A percentile compares a stretch with the other conserved stretches of the same genome.
These are phyloP conservation scores for Camellia granthamiana DNA, from an alignment of 148 eudicot species.

Conservation along the genomic window DNA sequence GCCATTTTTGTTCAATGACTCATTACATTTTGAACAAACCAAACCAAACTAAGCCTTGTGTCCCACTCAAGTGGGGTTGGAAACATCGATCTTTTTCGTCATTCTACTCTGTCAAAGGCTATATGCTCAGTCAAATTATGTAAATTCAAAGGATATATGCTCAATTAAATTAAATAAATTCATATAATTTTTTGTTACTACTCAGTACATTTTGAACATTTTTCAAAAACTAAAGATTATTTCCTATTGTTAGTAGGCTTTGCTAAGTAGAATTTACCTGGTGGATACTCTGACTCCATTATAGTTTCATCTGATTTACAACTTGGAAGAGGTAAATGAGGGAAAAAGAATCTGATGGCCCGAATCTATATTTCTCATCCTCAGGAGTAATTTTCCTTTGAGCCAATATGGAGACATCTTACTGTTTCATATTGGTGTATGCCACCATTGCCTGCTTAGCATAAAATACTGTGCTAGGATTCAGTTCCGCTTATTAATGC, in stretches of 20 bases:
- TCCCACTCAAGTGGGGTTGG: no score
- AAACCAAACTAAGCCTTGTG: no score
- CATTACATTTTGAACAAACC: no score
- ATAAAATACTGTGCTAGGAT: not conserved
- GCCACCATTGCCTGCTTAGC: not conserved
- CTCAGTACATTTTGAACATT: not conserved
- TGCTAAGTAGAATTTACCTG: not conserved
- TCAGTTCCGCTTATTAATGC: not conserved
- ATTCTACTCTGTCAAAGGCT: no score
- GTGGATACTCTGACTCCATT: not conserved
- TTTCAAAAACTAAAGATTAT: no score
- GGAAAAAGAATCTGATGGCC: not conserved
- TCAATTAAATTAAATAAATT: no score
- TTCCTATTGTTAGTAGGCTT: not conserved
- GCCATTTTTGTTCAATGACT: no score
- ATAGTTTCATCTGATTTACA: not conserved
- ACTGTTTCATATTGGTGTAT: not conserved
- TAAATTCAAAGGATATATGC: no score
- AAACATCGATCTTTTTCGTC: no score
- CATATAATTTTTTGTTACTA: no score
- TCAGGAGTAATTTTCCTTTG: not conserved
- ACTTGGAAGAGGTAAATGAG: not conserved
- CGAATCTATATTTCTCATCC: not conserved
- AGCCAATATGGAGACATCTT: not conserved
- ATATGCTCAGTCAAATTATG: no score